Conservation (phyloP, 495 filamentous ascomycete genomes). For the Penicillium nucicola region DNA sequence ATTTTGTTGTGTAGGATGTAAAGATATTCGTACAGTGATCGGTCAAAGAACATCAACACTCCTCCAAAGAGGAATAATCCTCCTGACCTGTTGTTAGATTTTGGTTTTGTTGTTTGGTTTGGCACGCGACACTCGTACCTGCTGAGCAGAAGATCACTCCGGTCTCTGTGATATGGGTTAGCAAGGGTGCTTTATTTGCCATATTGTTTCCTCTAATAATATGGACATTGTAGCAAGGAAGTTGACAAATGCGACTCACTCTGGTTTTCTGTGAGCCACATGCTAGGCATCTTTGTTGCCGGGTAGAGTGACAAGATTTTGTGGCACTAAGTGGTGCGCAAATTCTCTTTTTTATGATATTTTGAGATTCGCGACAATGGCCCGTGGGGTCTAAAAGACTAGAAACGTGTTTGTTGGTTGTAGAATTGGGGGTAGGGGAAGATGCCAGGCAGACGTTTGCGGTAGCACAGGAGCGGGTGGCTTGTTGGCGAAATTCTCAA, state of each 20-base stretch:
- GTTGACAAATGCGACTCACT: slow-evolving; percentile 56
- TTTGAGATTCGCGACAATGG: neutral
- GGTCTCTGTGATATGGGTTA: slow-evolving; percentile 59
- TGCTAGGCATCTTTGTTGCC: slow-evolving; percentile 55
- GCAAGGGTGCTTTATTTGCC: neutral
- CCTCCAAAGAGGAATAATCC: slow-evolving; percentile 91
- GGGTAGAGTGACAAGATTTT: neutral
- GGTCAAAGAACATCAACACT: slow-evolving; percentile 94
- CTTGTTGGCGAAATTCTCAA: neutral
- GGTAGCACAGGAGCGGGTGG: neutral
- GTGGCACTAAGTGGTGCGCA: neutral
- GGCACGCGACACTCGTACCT: slow-evolving; percentile 58
- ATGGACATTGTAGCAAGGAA: neutral
- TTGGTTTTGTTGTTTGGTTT: neutral
- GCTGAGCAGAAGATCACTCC: slow-evolving; percentile 94
- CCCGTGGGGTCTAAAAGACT: neutral
- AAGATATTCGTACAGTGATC: slow-evolving; percentile 66
- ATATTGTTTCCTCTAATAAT: neutral
- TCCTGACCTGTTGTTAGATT: slow-evolving; percentile 48
- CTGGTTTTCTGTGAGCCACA: slow-evolving; percentile 95
- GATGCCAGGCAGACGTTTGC: neutral
- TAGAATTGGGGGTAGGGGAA: neutral
- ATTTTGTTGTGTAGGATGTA: neutral
- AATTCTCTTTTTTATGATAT: neutral
- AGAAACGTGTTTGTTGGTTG: neutral